Evolutionary conservation across 306 rosid species (phyloP).

Genomic region (Vigna hirtella): DNA sequence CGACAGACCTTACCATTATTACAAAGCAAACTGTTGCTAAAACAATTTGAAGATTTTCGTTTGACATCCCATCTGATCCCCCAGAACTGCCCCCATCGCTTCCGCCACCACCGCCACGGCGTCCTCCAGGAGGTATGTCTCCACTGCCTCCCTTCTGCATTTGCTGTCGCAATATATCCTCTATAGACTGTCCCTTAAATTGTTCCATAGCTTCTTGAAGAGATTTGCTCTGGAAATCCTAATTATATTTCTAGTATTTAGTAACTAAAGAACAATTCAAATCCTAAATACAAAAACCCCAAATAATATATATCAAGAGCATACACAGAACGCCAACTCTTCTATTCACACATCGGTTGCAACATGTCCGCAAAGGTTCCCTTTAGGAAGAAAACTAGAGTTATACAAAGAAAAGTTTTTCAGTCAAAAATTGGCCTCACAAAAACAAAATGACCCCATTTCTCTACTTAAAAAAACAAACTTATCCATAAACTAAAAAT

Average conservation of each 20-base stretch:
- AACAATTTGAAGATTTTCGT: constrained; percentile 74
- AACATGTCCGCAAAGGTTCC: constrained; percentile 18
- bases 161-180: constrained; percentile 67
- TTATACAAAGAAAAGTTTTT: not conserved
- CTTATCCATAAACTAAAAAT: not conserved
- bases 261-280: constrained; percentile 9
- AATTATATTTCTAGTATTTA: constrained; percentile 27
- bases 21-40: constrained; percentile 76
- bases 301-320: constrained; percentile 19
- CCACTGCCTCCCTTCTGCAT: constrained; percentile 65
- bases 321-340: constrained; percentile 17
- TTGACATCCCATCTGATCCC: constrained; percentile 67
- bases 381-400: not conserved
- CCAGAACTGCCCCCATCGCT: constrained; percentile 38
- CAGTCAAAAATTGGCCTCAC: not conserved
- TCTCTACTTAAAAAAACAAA: not conserved
- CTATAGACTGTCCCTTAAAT: constrained; percentile 65
- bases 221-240: constrained; percentile 62
- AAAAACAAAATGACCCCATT: not conserved
- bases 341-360: not conserved
- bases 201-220: constrained; percentile 59
- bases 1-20: constrained; percentile 62
- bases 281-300: constrained; percentile 14
- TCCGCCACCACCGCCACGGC: constrained; percentile 44
- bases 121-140: constrained; percentile 51